Conservation (phyloP, 1,139 yeast species). For the Magnusiomyces tetraspermus region DNA sequence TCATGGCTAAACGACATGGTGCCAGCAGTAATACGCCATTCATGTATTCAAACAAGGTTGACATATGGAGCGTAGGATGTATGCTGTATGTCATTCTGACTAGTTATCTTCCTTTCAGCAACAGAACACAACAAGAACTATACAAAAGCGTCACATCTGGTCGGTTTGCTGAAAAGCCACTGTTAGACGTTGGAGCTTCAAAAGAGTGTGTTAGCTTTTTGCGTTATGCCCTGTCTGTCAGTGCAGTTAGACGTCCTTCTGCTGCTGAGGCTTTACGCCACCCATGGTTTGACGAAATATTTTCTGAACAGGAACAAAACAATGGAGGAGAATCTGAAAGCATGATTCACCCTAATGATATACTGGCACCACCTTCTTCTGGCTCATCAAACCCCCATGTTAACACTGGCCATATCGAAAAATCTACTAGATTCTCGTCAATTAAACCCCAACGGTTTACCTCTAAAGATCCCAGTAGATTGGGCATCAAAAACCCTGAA, state of each 20-base stretch:
- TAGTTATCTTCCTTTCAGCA: constrained; percentile 89
- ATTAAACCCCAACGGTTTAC: constrained; percentile 1
- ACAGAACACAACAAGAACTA: constrained; percentile 78
- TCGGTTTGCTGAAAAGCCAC: constrained; percentile 68
- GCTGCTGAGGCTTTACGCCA: constrained; percentile 66
- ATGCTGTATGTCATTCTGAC: constrained; percentile 81
- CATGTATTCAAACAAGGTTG: constrained; percentile 75
- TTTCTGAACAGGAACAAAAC: background rate
- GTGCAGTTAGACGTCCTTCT: constrained; percentile 59
- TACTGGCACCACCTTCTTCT: background rate
- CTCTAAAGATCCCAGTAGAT: background rate
- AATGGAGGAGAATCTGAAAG: background rate
- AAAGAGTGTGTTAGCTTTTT: constrained; percentile 61
- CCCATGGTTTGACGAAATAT: constrained; percentile 44
- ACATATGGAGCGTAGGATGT: constrained; percentile 95
- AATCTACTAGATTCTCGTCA: background rate
- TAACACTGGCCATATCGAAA: background rate
- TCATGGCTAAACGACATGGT: constrained; percentile 40
- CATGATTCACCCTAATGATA: background rate
- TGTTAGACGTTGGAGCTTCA: constrained; percentile 56
- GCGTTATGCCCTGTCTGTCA: constrained; percentile 57
- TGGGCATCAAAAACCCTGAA: constrained; percentile 5
- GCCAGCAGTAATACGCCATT: constrained; percentile 12
- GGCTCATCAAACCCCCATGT: background rate
- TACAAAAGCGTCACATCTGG: constrained; percentile 70